A percentile compares a stretch with the other conserved stretches of the same genome.
Evolutionary conservation across 495 filamentous ascomycete genomes (phyloP).

Genomic region (Bacidia rubella): DNA sequence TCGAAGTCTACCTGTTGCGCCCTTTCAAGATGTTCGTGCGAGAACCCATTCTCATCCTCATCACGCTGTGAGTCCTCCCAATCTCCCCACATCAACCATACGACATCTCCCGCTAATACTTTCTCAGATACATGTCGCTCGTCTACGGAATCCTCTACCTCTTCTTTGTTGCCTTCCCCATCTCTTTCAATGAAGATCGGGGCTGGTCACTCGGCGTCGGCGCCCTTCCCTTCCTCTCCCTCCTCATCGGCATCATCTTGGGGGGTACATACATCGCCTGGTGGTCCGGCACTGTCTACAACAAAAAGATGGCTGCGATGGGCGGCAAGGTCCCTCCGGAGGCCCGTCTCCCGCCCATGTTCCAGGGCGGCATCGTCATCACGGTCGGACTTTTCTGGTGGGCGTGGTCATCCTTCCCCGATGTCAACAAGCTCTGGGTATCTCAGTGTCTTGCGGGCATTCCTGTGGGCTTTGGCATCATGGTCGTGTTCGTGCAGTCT

Average conservation of each 20-base stretch:
- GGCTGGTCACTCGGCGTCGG: conserved; percentile 26
- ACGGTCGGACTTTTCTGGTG: conserved; percentile 52
- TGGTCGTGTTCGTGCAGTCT: conserved; percentile 44
- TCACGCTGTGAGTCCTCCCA: conserved; percentile 27
- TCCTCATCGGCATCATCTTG: conserved; percentile 41
- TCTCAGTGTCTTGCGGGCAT: conserved; percentile 36
- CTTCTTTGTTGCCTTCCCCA: conserved; percentile 46
- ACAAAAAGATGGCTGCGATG: conserved; percentile 33
- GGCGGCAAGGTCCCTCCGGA: conserved; percentile 44
- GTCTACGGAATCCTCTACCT: conserved; percentile 53
- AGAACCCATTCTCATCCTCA: conserved; percentile 46
- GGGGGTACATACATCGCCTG: conserved; percentile 36
- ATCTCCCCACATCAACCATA: conserved; percentile 24
- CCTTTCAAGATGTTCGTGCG: conserved; percentile 45
- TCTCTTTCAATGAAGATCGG: conserved; percentile 42
- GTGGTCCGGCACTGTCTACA: conserved; percentile 39
- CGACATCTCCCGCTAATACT: conserved; percentile 14
- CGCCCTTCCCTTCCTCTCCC: conserved; percentile 44
- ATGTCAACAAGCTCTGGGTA: conserved; percentile 29
- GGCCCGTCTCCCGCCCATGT: conserved; percentile 44
- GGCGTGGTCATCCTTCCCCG: conserved; percentile 39
- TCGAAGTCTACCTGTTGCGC: conserved; percentile 39
- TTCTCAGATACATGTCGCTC: conserved; percentile 32
- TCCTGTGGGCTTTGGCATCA: conserved; percentile 39
- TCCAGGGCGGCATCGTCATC: conserved; percentile 40